Percentiles rank a stretch among this genome's conserved stretches.
Evolutionary conservation across 495 filamentous ascomycete genomes (phyloP).

Genomic region (Sordaria brevicollis): DNA sequence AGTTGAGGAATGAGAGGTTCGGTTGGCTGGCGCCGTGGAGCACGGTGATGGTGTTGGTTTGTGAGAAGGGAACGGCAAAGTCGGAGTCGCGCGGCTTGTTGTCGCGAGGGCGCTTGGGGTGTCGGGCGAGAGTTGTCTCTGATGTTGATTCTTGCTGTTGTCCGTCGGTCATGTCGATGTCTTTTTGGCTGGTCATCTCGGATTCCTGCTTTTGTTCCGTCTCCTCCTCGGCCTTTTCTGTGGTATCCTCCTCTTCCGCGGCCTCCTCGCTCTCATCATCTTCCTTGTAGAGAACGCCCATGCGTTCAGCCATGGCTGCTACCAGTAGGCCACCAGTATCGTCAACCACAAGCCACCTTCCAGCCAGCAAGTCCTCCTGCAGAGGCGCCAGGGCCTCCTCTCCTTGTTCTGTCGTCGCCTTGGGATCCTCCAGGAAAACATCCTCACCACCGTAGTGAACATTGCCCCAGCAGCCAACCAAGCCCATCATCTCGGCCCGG

Average conservation of each 20-base stretch:
- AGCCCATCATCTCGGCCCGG: slow-evolving; percentile 71
- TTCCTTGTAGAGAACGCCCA: slow-evolving; percentile 64
- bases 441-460: slow-evolving; percentile 37
- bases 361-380: slow-evolving; percentile 25
- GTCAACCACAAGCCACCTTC: slow-evolving; percentile 81
- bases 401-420: slow-evolving; percentile 12
- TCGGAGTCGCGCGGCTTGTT: slow-evolving; percentile 24
- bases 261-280: slow-evolving; percentile 19
- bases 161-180: slow-evolving; percentile 12
- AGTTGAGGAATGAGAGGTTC: slow-evolving; percentile 74
- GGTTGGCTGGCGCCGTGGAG: slow-evolving; percentile 84
- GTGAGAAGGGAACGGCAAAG: slow-evolving; percentile 36
- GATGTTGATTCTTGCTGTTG: not conserved
- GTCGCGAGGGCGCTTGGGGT: slow-evolving; percentile 12
- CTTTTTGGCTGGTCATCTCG: not conserved
- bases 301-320: slow-evolving; percentile 80
- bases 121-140: not conserved
- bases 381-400: slow-evolving; percentile 13
- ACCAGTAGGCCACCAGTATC: slow-evolving; percentile 81
- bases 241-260: slow-evolving; percentile 21
- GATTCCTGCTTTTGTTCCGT: not conserved
- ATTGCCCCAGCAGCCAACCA: slow-evolving; percentile 47
- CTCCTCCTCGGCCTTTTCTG: not conserved
- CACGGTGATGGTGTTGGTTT: slow-evolving; percentile 75
- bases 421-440: slow-evolving; percentile 18